Evolutionary conservation across 345 rosid species (phyloP).

Genomic region (Xanthoceras sorbifolium): DNA sequence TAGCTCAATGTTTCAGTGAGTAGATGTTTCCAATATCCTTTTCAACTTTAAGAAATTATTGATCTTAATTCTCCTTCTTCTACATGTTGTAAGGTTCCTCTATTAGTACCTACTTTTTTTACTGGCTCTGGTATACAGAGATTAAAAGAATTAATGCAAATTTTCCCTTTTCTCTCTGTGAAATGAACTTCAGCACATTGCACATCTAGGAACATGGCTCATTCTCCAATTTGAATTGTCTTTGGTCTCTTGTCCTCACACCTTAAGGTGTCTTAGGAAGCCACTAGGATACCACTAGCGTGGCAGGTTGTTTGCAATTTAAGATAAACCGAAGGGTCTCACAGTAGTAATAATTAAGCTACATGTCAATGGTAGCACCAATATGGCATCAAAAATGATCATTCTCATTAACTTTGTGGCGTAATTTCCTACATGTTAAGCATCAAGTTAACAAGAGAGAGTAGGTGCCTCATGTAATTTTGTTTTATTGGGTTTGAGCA

Average conservation of each 20-base stretch:
- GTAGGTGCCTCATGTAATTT: neutral
- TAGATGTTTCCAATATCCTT: slow-evolving; percentile 23
- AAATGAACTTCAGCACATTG: neutral
- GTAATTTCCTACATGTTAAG: neutral
- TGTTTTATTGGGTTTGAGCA: neutral
- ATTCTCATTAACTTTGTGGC: neutral
- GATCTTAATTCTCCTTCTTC: neutral
- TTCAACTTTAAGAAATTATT: neutral
- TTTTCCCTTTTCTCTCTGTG: neutral
- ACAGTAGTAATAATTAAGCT: neutral
- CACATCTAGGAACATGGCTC: neutral
- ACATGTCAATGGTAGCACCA: neutral
- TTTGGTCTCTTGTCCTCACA: neutral
- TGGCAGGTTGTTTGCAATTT: neutral
- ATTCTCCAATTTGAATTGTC: neutral
- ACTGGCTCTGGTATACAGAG: neutral
- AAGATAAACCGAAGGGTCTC: neutral
- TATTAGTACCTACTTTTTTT: neutral
- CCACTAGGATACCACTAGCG: neutral
- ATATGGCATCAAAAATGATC: neutral
- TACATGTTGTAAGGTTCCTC: neutral
- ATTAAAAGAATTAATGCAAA: neutral
- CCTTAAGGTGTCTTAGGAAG: neutral
- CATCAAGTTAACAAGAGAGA: neutral
- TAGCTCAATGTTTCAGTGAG: slow-evolving; percentile 77